Base-by-base conservation (phyloP, 2,329 filamentous ascomycete species). In the Phaeophleospora eucalypticola region DNA sequence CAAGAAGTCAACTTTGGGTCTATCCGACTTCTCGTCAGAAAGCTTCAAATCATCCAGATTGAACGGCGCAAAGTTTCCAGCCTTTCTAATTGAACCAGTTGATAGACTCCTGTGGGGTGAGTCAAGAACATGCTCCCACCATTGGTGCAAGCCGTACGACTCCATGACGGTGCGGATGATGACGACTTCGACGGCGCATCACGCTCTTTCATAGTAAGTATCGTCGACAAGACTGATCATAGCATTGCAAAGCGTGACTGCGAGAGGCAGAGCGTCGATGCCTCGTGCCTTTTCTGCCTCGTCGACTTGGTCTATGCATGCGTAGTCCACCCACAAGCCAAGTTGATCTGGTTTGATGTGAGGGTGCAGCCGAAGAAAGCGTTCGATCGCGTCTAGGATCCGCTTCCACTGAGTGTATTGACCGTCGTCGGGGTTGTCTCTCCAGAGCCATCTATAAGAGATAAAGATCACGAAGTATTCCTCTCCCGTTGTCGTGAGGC, bases 171-270 rank as follows among this genome's bases (percentile, higher is more conserved):
- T 9, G 14, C 36, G 12, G 4, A 20, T 39, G 8, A 39, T 8
- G 15, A 39, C 21, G 14, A 60, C 62, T 45, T 71, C 68, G 6
- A 68, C 61, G 1, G 56, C 62, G 52, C 68, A 71, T 69, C 69
- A 71, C 1, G 68, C 66, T 1, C 69, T 60, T 4, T 54, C 50
- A 49, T 66, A 65, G 51, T 70, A 71, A 1, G 43, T 21, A 4
- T 65, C 57, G 36, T 69, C 65, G 2, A 63, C 50, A 29, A 72
- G 58, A 38, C 68, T 70, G 52, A 71, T 67, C 39, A 70, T 58
- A 4, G 63, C 67, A 50, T 71, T 54, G 57, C 69, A 71, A 43
- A 70, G 66, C 2, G 65, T 55, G 14, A 71, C 50, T 34, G 65
- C 61, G 51, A 71, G 57, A 10, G 66, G 68, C 12, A 71, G 58